phyloP scores from a whole-genome alignment of 345 rosid genomes.

The Schrenkiella parvula region DNA sequence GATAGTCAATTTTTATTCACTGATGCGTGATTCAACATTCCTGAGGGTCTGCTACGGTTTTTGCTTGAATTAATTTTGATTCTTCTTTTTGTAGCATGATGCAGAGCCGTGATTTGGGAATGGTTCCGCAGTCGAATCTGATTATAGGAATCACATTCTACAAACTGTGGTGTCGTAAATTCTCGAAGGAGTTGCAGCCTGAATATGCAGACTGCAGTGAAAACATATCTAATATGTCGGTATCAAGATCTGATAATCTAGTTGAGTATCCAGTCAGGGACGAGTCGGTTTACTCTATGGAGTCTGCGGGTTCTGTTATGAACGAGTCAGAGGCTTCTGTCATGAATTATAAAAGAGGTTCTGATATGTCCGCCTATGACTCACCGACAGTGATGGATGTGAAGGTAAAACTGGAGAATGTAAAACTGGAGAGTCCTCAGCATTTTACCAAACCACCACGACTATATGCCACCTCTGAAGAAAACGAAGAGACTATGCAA shows the following conservation, averaged over 20 bases:
- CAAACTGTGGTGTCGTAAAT: conserved; percentile 54
- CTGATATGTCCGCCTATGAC: conserved; percentile 18
- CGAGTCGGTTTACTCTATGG: conserved; percentile 31
- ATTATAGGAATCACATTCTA: conserved; percentile 58
- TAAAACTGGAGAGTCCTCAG: conserved; percentile 2
- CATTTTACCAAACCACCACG: conserved; percentile 24
- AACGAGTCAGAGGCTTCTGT: conserved; percentile 60
- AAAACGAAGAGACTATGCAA: conserved; percentile 40
- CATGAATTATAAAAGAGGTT: conserved; percentile 43
- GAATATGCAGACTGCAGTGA: conserved; percentile 26
- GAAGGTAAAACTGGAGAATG: conserved; percentile 29
- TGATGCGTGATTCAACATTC: background rate
- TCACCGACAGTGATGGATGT: conserved; percentile 2
- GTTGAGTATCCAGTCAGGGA: conserved; percentile 30
- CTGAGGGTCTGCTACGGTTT: background rate
- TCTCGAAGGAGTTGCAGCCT: conserved; percentile 41
- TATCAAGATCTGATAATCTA: conserved; percentile 26
- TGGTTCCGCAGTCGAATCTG: conserved; percentile 45
- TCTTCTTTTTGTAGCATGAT: conserved; percentile 47
- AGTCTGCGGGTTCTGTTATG: conserved; percentile 32
- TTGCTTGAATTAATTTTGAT: background rate
- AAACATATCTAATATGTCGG: conserved; percentile 32
- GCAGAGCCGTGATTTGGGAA: conserved; percentile 47
- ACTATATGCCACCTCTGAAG: conserved; percentile 43
- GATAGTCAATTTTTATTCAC: background rate